Conservation (phyloP, 257 asterid species). For the Jaltomata sinuosa region DNA sequence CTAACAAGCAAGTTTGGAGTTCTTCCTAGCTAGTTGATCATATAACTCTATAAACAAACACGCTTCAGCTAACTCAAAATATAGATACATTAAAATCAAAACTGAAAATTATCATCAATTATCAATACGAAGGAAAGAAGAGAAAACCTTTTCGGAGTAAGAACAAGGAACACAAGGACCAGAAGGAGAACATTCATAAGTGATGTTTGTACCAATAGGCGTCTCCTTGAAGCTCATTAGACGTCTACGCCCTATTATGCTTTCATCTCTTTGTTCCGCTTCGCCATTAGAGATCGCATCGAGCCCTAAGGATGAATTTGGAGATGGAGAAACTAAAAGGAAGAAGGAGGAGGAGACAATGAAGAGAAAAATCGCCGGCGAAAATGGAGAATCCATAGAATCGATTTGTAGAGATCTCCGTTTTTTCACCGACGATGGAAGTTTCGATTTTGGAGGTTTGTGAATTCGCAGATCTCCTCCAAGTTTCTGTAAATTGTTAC, state of each 20-base stretch:
- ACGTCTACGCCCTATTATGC: slow-evolving; percentile 26
- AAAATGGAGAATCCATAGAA: background rate
- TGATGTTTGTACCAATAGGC: slow-evolving; percentile 70
- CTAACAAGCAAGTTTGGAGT: background rate
- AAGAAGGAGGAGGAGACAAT: background rate
- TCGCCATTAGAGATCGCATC: slow-evolving; percentile 14
- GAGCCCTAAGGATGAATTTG: background rate
- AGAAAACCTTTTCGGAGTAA: slow-evolving; percentile 72
- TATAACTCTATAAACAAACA: background rate
- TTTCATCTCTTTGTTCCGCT: background rate
- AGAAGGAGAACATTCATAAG: slow-evolving; percentile 90
- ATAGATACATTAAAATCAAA: background rate
- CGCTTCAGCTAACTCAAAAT: background rate
- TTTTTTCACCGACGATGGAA: background rate
- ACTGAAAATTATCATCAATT: background rate
- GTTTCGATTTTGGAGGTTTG: background rate
- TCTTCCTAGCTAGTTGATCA: background rate
- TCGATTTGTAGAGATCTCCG: background rate
- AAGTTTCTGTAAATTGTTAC: background rate
- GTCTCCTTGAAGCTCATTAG: slow-evolving; percentile 73
- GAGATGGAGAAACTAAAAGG: background rate
- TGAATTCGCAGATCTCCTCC: background rate
- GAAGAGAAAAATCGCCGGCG: background rate
- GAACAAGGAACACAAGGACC: slow-evolving; percentile 94
- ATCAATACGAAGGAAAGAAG: background rate